These are phyloP conservation scores for Axilococcus clingmanii DNA, from an alignment of 139 green algal species.

Conservation along the genomic window DNA sequence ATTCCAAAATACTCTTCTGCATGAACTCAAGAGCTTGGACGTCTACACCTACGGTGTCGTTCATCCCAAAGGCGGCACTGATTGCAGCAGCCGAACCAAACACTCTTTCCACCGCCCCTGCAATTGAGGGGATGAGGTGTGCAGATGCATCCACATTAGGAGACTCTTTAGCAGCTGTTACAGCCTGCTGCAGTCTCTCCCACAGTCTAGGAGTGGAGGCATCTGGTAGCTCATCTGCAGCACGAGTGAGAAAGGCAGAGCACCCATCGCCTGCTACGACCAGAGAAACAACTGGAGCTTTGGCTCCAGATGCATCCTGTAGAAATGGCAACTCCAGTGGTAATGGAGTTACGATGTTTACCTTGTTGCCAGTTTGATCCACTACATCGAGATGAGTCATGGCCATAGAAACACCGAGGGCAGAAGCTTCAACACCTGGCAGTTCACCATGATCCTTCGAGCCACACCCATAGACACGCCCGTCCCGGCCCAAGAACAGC, in stretches of 20 bases:
- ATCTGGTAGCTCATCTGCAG: slow-evolving; percentile 48
- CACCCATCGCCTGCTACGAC: slow-evolving; percentile 39
- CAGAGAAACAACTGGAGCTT: slow-evolving; percentile 39
- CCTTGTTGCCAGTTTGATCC: too few species aligned
- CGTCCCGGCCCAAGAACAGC: slow-evolving; percentile 56
- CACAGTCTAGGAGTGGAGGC: slow-evolving; percentile 15
- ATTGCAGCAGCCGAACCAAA: slow-evolving; percentile 72
- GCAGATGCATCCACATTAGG: slow-evolving; percentile 15
- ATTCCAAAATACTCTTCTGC: slow-evolving; percentile 38
- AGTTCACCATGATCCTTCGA: too few species aligned
- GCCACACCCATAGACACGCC: slow-evolving; percentile 56
- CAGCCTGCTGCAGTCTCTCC: slow-evolving; percentile 24
- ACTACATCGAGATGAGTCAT: too few species aligned
- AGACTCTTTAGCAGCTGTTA: slow-evolving; percentile 6
- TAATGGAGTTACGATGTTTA: slow-evolving; percentile 12
- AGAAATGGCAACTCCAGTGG: slow-evolving; percentile 34
- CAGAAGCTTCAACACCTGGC: too few species aligned
- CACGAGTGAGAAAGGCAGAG: slow-evolving; percentile 55
- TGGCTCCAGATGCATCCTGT: slow-evolving; percentile 2
- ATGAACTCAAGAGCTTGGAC: slow-evolving; percentile 55
- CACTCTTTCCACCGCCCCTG: slow-evolving; percentile 54
- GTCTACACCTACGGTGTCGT: slow-evolving; percentile 53
- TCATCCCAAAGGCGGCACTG: slow-evolving; percentile 60
- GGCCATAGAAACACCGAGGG: too few species aligned
- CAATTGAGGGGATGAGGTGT: slow-evolving; percentile 31